Evolutionary conservation across 2,329 filamentous ascomycete species (phyloP).

Genomic region (Zymoseptoria passerinii): DNA sequence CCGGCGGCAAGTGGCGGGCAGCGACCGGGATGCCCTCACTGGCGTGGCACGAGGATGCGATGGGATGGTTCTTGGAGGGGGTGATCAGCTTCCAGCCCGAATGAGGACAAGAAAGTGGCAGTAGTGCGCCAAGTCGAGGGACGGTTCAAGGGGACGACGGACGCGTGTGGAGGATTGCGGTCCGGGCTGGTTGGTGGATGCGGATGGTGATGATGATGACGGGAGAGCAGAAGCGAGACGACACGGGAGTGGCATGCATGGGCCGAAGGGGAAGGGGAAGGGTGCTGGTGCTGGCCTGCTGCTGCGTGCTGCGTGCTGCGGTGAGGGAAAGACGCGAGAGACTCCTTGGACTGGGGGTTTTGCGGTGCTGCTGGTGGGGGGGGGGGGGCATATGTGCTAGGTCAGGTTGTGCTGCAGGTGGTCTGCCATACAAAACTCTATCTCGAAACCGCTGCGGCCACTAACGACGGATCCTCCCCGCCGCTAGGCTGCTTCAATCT

Average conservation of each 20-base stretch:
- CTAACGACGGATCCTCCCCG: background rate
- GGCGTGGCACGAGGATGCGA: conserved; percentile 16
- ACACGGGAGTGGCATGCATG: background rate
- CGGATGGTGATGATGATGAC: background rate
- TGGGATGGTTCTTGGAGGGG: background rate
- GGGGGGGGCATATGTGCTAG: no score
- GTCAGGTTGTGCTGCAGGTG: no score
- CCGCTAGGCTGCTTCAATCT: background rate
- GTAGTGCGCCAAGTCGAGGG: background rate
- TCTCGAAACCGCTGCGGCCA: background rate
- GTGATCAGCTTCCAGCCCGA: no score
- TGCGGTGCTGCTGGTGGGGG: no score
- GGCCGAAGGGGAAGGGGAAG: no score
- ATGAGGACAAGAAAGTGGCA: background rate
- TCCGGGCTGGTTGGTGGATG: no score
- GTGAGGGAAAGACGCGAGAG: background rate
- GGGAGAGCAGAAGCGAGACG: background rate
- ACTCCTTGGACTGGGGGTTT: no score
- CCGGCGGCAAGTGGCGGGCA: conserved; percentile 20
- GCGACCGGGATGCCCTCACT: conserved; percentile 19
- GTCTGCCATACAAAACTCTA: background rate
- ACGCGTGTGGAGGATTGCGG: background rate
- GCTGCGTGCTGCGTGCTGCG: background rate
- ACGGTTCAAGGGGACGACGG: background rate
- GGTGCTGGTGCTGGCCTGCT: no score